Conservation (phyloP, 768 basidiomycete genomes). For the Daedaleopsis nitida region DNA sequence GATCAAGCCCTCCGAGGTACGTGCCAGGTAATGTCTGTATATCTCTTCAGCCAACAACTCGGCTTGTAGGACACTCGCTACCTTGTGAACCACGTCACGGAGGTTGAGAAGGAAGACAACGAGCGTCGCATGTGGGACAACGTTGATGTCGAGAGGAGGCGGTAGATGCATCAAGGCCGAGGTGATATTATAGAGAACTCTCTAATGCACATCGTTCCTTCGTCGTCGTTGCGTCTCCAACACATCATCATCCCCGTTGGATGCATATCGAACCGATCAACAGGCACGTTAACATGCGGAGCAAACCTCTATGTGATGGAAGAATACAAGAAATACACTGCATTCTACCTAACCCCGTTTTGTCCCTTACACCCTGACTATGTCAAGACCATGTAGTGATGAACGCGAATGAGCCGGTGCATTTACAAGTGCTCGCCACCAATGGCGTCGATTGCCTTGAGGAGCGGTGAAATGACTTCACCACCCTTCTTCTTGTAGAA, state of each 20-base stretch:
- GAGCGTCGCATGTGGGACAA: constrained; percentile 86
- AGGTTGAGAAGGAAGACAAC: constrained; percentile 71
- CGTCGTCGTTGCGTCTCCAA: too few relatives aligned
- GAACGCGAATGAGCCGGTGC: not conserved
- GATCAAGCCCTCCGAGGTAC: constrained; percentile 74
- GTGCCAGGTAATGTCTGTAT: not conserved
- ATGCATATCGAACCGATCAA: not conserved
- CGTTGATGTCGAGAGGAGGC: constrained; percentile 62
- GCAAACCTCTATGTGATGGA: constrained; percentile 9
- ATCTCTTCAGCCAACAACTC: not conserved
- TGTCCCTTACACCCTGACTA: not conserved
- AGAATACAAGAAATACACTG: constrained; percentile 16
- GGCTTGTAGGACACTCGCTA: constrained; percentile 80
- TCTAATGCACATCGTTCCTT: constrained; percentile 16
- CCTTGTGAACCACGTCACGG: constrained; percentile 74
- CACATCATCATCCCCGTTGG: too few relatives aligned
- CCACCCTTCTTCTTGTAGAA: constrained; percentile 85
- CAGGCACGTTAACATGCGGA: not conserved
- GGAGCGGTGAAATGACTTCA: constrained; percentile 70
- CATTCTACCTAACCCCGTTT: constrained; percentile 11
- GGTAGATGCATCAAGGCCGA: constrained; percentile 29
- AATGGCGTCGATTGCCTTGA: constrained; percentile 60
- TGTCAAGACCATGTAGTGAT: too few relatives aligned
- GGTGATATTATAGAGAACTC: constrained; percentile 7
- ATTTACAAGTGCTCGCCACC: constrained; percentile 11